Conservation (phyloP, 495 filamentous ascomycete species). For the Hypoxylon cercidicola region DNA sequence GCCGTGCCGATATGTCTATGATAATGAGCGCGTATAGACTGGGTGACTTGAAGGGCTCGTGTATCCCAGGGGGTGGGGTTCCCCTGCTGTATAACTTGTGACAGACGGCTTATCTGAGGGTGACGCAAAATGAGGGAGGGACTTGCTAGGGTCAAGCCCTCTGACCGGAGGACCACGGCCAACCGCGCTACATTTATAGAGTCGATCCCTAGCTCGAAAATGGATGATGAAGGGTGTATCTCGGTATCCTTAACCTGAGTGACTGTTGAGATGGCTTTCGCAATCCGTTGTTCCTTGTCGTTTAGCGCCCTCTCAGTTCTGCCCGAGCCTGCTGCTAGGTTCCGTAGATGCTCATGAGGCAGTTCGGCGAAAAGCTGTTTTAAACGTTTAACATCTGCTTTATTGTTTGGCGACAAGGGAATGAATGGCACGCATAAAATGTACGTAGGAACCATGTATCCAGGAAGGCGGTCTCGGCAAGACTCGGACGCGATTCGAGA, state of each 20-base stretch:
- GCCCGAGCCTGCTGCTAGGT: slow-evolving; percentile 41
- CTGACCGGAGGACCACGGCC: slow-evolving; percentile 58
- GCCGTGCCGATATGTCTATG: slow-evolving; percentile 61
- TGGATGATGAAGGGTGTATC: slow-evolving; percentile 66
- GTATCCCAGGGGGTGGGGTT: slow-evolving; percentile 36
- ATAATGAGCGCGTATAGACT: slow-evolving; percentile 65
- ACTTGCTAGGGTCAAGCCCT: slow-evolving; percentile 65
- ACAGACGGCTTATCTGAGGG: slow-evolving; percentile 61
- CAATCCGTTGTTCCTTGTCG: slow-evolving; percentile 58
- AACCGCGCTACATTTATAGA: slow-evolving; percentile 81
- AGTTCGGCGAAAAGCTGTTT: slow-evolving; percentile 67
- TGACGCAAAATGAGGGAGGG: slow-evolving; percentile 74
- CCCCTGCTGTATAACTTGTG: slow-evolving; percentile 50
- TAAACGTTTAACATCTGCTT: slow-evolving; percentile 73
- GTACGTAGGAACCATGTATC: slow-evolving; percentile 83
- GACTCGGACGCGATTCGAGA: slow-evolving; percentile 55
- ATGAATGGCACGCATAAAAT: slow-evolving; percentile 70
- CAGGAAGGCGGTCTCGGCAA: slow-evolving; percentile 69
- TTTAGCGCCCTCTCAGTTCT: slow-evolving; percentile 47
- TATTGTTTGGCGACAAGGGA: slow-evolving; percentile 79
- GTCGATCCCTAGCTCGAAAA: slow-evolving; percentile 85
- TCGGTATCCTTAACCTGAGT: slow-evolving; percentile 52
- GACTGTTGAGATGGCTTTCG: slow-evolving; percentile 61
- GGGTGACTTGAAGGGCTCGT: slow-evolving; percentile 57
- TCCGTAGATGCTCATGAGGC: slow-evolving; percentile 67